Percentiles rank a stretch among this genome's conserved stretches.
Conservation (phyloP, 202 grass and related monocot genomes). For the Elaeis oleifera region DNA sequence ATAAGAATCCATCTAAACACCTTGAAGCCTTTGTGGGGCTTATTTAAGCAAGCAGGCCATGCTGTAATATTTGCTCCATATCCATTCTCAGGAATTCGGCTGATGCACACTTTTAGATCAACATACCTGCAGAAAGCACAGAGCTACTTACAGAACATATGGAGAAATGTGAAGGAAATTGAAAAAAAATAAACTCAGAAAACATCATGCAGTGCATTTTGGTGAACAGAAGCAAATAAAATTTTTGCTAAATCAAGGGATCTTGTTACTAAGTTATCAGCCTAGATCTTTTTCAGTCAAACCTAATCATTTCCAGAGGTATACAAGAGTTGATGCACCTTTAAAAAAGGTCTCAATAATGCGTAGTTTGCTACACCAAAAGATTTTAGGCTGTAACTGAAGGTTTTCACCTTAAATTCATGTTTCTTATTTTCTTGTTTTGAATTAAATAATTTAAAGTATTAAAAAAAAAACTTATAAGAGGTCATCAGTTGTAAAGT, state of each 20-base stretch:
- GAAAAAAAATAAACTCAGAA: neutral
- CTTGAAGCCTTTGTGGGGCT: slow-evolving; percentile 33
- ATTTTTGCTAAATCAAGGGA: neutral
- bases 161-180: neutral
- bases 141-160: neutral
- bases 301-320: too few relatives aligned
- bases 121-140: slow-evolving; percentile 21
- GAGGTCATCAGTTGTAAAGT: too few relatives aligned
- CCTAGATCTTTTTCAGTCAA: too few relatives aligned
- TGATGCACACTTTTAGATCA: slow-evolving; percentile 35
- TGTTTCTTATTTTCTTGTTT: too few relatives aligned
- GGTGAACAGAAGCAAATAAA: neutral
- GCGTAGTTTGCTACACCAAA: too few relatives aligned
- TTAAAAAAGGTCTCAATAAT: too few relatives aligned
- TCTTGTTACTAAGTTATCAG: too few relatives aligned
- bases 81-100: slow-evolving; percentile 34
- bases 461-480: too few relatives aligned
- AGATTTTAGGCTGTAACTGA: too few relatives aligned
- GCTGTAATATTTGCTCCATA: slow-evolving; percentile 29
- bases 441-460: too few relatives aligned
- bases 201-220: neutral
- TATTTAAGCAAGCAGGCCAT: slow-evolving; percentile 37
- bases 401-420: too few relatives aligned
- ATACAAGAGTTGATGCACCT: too few relatives aligned
- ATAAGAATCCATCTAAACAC: slow-evolving; percentile 41